phyloP scores from a whole-genome alignment of 768 basidiomycete species.

The Phaeotremella fagi region DNA sequence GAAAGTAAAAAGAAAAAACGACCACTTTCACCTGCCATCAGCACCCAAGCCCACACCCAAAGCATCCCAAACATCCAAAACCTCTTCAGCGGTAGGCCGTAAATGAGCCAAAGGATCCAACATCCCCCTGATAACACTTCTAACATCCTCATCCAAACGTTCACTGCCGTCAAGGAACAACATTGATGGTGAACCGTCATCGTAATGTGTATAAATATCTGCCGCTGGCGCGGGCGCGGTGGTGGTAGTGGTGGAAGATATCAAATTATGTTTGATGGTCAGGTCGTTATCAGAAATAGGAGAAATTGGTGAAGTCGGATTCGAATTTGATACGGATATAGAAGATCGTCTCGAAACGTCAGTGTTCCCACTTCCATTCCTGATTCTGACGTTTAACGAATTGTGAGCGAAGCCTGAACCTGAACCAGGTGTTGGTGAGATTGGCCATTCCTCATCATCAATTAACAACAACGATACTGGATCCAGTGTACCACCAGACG shows the following conservation, averaged over 20 bases:
- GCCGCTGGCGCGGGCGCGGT: background rate
- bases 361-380: background rate
- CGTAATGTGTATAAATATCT: conserved; percentile 8
- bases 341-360: background rate
- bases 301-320: background rate
- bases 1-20: too few species aligned
- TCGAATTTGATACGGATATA: background rate
- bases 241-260: background rate
- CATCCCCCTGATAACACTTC: conserved; percentile 27
- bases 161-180: conserved; percentile 27
- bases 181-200: conserved; percentile 29
- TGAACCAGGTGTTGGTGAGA: background rate
- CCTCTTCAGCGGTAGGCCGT: conserved; percentile 22
- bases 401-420: background rate
- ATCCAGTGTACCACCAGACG: background rate
- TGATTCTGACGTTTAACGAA: background rate
- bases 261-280: too few species aligned
- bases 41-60: background rate
- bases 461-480: conserved; percentile 11
- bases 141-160: conserved; percentile 15
- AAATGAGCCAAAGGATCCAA: conserved; percentile 15
- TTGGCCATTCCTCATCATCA: conserved; percentile 12
- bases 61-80: conserved; percentile 3
- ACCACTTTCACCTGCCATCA: too few species aligned
- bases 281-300: background rate